phyloP scores from a whole-genome alignment of 768 basidiomycete species.

The Trametes punicea region DNA sequence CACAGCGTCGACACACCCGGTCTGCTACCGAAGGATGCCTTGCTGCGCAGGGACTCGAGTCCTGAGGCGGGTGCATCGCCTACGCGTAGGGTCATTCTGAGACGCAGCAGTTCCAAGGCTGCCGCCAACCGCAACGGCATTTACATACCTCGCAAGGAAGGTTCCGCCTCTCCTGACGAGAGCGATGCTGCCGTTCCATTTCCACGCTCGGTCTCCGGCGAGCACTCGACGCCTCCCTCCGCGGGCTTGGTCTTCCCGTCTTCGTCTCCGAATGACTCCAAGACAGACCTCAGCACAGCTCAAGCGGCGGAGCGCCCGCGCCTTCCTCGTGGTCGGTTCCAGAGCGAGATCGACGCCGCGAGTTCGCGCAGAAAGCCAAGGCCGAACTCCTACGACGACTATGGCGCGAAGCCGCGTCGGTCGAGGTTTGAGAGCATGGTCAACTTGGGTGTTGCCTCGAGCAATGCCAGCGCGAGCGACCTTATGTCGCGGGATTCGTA shows the following conservation, averaged over 20 bases:
- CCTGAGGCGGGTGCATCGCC: constrained; percentile 46
- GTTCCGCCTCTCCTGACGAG: constrained; percentile 24
- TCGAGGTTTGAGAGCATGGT: constrained; percentile 75
- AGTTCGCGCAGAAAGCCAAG: constrained; percentile 49
- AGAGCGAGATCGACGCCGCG: constrained; percentile 67
- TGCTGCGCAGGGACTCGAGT: constrained; percentile 48
- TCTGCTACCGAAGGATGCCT: constrained; percentile 35
- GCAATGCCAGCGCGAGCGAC: constrained; percentile 63
- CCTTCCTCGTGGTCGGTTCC: constrained; percentile 60
- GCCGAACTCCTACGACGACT: constrained; percentile 68
- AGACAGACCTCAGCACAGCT: constrained; percentile 4
- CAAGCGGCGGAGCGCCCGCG: constrained; percentile 35
- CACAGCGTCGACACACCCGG: constrained; percentile 56
- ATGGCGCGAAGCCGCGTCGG: constrained; percentile 46
- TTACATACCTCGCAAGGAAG: constrained; percentile 38
- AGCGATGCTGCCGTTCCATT: constrained; percentile 55
- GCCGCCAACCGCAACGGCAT: constrained; percentile 44
- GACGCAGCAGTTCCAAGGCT: constrained; percentile 57
- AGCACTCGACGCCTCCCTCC: constrained; percentile 38
- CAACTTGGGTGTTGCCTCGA: constrained; percentile 51
- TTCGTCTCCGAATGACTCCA: constrained; percentile 20
- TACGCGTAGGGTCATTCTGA: constrained; percentile 45
- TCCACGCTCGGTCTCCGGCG: constrained; percentile 56
- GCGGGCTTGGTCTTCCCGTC: constrained; percentile 20
- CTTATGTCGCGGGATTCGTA: constrained; percentile 56